These are phyloP conservation scores for Ceratocystis variospora DNA, from an alignment of 2,329 filamentous ascomycete species.

Conservation along the genomic window DNA sequence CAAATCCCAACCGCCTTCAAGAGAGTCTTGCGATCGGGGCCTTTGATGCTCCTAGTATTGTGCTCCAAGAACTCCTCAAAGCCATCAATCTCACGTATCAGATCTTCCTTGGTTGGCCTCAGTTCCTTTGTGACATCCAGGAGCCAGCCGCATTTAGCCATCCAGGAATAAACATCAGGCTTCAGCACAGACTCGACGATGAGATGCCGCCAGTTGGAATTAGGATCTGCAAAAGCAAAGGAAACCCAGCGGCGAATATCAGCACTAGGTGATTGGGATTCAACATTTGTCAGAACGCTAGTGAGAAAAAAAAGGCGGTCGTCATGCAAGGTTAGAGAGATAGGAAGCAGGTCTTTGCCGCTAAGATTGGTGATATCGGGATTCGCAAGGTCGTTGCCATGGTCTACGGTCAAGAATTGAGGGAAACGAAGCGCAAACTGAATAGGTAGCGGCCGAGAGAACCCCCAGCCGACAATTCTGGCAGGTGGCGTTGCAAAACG, in stretches of 20 bases:
- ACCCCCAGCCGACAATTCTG: conserved; percentile 17
- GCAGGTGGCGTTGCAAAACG: neutral
- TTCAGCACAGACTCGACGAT: conserved; percentile 14
- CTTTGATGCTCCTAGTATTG: neutral
- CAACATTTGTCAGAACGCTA: conserved; percentile 84
- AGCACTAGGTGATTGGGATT: conserved; percentile 27
- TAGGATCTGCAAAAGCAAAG: conserved; percentile 14
- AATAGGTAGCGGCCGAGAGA: conserved; percentile 12
- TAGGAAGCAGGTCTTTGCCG: neutral
- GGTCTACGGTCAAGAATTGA: conserved; percentile 12
- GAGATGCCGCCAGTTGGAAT: conserved; percentile 11
- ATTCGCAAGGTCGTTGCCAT: neutral
- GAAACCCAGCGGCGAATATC: conserved; percentile 17
- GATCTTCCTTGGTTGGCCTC: conserved; percentile 7
- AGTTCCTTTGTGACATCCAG: conserved; percentile 5
- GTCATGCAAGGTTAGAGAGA: conserved; percentile 1
- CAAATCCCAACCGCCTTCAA: conserved; percentile 1
- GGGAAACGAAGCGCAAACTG: conserved; percentile 16
- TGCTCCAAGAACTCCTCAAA: conserved; percentile 9
- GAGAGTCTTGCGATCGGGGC: conserved; percentile 10
- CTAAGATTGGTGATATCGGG: neutral
- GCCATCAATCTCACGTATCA: conserved; percentile 7
- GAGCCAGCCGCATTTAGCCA: conserved; percentile 10
- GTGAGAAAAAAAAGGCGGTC: conserved; percentile 40
- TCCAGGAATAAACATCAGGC: conserved; percentile 10